Conservation (phyloP, 305 asterid species). For the Ruellia speciosa region DNA sequence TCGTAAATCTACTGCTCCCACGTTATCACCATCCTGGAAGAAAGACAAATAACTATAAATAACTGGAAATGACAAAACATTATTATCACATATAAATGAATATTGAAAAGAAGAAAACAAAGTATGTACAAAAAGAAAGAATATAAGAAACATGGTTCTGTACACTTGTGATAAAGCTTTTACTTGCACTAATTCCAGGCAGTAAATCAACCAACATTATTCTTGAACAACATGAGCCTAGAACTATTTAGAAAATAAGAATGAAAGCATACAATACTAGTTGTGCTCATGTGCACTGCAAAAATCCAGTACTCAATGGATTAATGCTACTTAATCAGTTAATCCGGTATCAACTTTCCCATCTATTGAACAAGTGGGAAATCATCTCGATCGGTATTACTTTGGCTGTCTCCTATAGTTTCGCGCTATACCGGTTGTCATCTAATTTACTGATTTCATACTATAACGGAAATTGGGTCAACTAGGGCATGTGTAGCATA, state of each 20-base stretch:
- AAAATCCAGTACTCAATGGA: conserved; percentile 3
- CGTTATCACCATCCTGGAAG: conserved; percentile 57
- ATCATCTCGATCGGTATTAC: not conserved
- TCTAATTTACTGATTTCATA: not conserved
- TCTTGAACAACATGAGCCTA: conserved; percentile 7
- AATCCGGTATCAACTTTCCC: not conserved
- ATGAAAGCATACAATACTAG: conserved; percentile 4
- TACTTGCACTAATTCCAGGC: not conserved
- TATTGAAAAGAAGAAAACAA: not conserved
- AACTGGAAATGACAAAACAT: not conserved
- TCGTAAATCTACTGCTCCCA: conserved; percentile 65
- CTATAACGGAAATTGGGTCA: too few relatives aligned
- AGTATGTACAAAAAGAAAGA: too few relatives aligned
- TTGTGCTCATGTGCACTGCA: not conserved
- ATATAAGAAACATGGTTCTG: too few relatives aligned
- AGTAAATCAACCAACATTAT: not conserved
- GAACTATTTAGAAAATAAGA: conserved; percentile 5
- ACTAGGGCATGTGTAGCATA: too few relatives aligned
- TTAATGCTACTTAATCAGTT: not conserved
- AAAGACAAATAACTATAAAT: not conserved
- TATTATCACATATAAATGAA: not conserved
- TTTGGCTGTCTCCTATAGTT: not conserved
- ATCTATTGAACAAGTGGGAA: not conserved
- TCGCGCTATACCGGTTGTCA: not conserved
- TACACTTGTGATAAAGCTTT: not conserved